Evolutionary conservation across 768 basidiomycete species (phyloP), one percentile per base, ranked within the genome.

Genomic region (Phylloporus scabripes): DNA sequence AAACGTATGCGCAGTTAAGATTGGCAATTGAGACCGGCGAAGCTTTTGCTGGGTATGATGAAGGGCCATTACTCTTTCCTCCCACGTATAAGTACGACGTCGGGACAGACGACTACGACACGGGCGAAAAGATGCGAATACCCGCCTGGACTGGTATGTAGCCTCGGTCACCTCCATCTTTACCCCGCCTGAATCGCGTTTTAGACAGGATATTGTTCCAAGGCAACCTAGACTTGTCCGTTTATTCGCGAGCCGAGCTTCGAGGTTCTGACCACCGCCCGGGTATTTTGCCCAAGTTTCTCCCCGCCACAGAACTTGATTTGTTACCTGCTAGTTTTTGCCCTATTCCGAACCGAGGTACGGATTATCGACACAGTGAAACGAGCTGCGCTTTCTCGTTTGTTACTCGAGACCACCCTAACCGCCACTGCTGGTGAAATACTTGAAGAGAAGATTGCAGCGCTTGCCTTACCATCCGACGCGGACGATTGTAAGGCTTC

Each of bases 211-310:
- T 99, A 7, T 64, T 99, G 50, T 94, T 85, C 71, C 81, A 80
- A 52, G 95, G 95, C 9, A 71, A 74, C 29, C 74, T 97, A 21
- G 84, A 92, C 53, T 73, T 93, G 40, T 73, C 79, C 0, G 77
- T 82, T 8, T 99, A 99, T 66, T 82, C 84, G 17, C 76, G 92
- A 51, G 86, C 90, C 7, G 91, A 95, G 57, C 70, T 99, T 49
- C 76, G 74, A 60, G 82, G 87, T n/a, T 99, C 96, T 6, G 96
- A 99, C 70, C 96, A 99, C 64, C 84, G 87, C 62, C 96, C 96
- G 64, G 90, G 92, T 85, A 53, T 45, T 71, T 54, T 21, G 38
- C 17, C 37, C 9, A 2, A 10, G 5, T 33, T 18, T 40, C 3
- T 24, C 24, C 18, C 50, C 31, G 34, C 37, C 12, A 41, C 49